Conservation (phyloP, 1,284 basidiomycete species). For the Rugosomyces carneus region DNA sequence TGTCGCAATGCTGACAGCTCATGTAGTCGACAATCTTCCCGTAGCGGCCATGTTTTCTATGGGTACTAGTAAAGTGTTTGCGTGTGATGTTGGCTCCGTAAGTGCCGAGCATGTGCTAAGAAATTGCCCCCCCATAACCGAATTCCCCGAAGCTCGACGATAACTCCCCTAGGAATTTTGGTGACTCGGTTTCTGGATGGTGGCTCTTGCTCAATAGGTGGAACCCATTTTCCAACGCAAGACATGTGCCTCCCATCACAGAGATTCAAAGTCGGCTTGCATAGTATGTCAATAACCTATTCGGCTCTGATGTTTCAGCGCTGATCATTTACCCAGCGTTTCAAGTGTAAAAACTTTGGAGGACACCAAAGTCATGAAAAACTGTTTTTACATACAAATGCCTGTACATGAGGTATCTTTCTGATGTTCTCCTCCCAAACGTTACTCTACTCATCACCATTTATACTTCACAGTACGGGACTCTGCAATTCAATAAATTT, state of each 20-base stretch:
- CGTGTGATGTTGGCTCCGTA: conserved; percentile 91
- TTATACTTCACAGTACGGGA: conserved; percentile 52
- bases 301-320: conserved; percentile 2
- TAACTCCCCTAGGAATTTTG: conserved; percentile 90
- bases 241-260: conserved; percentile 86
- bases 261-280: conserved; percentile 95
- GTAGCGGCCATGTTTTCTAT: conserved; percentile 89
- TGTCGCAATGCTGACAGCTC: not conserved
- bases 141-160: conserved; percentile 65
- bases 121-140: conserved; percentile 1
- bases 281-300: conserved; percentile 57
- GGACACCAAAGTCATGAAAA: conserved; percentile 85
- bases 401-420: conserved; percentile 78
- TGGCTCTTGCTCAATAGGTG: conserved; percentile 92
- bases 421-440: not conserved
- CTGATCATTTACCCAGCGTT: conserved; percentile 49
- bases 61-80: conserved; percentile 92
- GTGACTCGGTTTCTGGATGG: conserved; percentile 95
- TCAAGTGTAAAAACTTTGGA: conserved; percentile 94
- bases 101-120: conserved; percentile 22
- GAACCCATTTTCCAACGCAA: conserved; percentile 84
- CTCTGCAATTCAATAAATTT: conserved; percentile 74
- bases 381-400: conserved; percentile 92
- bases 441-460: not conserved
- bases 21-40: conserved; percentile 83